A percentile compares a stretch with the other conserved stretches of the same genome.
phyloP scores from a whole-genome alignment of 352 stramenopile species.

The Hyaloperonospora arabidopsidis region DNA sequence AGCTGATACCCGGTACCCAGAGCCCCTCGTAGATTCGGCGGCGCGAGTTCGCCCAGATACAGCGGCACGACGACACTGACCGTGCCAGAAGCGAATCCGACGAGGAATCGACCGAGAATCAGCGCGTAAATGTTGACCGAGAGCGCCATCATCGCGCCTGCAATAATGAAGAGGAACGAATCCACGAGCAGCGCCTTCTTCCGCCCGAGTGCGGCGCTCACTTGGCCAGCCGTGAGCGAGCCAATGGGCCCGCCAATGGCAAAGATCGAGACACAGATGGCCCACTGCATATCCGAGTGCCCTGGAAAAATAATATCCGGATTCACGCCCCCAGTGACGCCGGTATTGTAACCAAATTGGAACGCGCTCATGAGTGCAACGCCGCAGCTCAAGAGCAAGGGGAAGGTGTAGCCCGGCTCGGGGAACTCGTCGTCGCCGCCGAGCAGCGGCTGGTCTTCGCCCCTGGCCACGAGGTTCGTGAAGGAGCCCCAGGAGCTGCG shows the following conservation, averaged over 20 bases:
- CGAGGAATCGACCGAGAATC: constrained; percentile 59
- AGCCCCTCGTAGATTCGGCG: constrained; percentile 61
- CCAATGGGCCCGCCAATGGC: constrained; percentile 53
- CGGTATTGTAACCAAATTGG: constrained; percentile 72
- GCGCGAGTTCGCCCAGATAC: constrained; percentile 61
- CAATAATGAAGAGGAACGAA: constrained; percentile 59
- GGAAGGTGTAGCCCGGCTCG: constrained; percentile 58
- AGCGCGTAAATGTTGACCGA: constrained; percentile 67
- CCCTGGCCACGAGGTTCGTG: constrained; percentile 41
- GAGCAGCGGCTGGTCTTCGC: constrained; percentile 66
- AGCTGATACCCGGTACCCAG: constrained; percentile 71
- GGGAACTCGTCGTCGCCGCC: constrained; percentile 49
- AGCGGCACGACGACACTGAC: constrained; percentile 67
- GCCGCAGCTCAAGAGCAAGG: constrained; percentile 54
- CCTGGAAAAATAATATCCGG: constrained; percentile 54
- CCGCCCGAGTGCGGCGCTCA: constrained; percentile 46
- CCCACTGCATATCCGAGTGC: constrained; percentile 56
- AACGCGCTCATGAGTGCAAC: constrained; percentile 64
- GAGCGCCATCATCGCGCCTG: constrained; percentile 47
- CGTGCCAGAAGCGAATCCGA: constrained; percentile 57
- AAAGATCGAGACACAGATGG: constrained; percentile 63
- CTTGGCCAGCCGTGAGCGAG: constrained; percentile 48
- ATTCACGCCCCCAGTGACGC: constrained; percentile 59
- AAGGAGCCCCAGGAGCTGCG: constrained; percentile 52
- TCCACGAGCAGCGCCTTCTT: constrained; percentile 56